A percentile compares a stretch with the other conserved stretches of the same genome.
Conservation (phyloP, 1,284 basidiomycete species). For the Tilletiaria anomala region DNA sequence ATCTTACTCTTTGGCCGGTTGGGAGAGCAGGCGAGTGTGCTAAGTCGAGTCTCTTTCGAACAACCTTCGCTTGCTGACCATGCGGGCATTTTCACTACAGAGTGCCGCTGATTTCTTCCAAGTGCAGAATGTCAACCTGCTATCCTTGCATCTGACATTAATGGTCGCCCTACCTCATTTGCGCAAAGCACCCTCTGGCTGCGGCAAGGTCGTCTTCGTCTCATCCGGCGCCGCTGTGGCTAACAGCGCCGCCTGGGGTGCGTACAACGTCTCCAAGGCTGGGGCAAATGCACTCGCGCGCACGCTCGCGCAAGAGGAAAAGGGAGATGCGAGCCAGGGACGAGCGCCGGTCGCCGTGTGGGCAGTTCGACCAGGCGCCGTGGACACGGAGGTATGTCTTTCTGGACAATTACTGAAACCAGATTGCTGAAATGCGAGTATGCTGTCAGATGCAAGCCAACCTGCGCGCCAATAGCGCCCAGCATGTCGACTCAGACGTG, state of each 20-base stretch:
- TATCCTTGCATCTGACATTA: constrained; percentile 58
- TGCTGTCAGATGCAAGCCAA: too few relatives aligned
- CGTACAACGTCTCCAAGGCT: constrained; percentile 55
- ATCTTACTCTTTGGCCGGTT: constrained; percentile 43
- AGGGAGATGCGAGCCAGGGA: constrained; percentile 29
- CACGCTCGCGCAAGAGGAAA: constrained; percentile 68
- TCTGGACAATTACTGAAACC: too few relatives aligned
- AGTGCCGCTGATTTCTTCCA: constrained; percentile 47
- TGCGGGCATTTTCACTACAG: constrained; percentile 29
- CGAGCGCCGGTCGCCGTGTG: constrained; percentile 48
- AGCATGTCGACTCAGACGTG: too few relatives aligned
- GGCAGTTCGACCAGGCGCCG: constrained; percentile 68
- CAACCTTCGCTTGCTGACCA: constrained; percentile 14
- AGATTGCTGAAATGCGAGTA: too few relatives aligned
- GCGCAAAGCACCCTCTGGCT: constrained; percentile 42
- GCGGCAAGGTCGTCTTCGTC: constrained; percentile 58
- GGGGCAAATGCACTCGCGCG: constrained; percentile 67
- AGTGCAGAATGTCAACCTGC: constrained; percentile 68
- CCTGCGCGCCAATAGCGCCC: too few relatives aligned
- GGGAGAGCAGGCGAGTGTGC: constrained; percentile 7
- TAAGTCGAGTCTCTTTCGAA: constrained; percentile 10
- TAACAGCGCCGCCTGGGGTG: constrained; percentile 55
- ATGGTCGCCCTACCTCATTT: constrained; percentile 54
- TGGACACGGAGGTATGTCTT: constrained; percentile 45
- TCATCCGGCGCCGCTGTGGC: constrained; percentile 66